These are phyloP conservation scores for Leccinum aurantiacum DNA, from an alignment of 768 basidiomycete genomes.

Conservation along the genomic window DNA sequence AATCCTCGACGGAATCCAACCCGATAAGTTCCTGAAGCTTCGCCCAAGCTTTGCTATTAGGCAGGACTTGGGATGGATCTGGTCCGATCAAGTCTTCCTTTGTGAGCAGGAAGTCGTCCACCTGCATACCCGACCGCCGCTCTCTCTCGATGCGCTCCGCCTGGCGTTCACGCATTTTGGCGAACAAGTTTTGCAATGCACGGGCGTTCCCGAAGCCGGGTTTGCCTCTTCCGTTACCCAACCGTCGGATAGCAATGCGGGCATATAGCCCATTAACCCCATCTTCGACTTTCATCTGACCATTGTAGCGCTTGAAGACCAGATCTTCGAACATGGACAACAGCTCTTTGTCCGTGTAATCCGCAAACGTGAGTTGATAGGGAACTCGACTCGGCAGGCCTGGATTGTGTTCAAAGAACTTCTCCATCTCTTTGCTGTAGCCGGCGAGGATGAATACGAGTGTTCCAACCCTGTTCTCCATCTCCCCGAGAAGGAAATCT, in stretches of 20 bases:
- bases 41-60: constrained; percentile 49
- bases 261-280: constrained; percentile 55
- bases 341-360: constrained; percentile 61
- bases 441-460: constrained; percentile 73
- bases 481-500: constrained; percentile 71
- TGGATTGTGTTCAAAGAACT: constrained; percentile 76
- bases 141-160: constrained; percentile 46
- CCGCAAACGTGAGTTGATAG: constrained; percentile 54
- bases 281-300: constrained; percentile 56
- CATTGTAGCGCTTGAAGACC: constrained; percentile 45
- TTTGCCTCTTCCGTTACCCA: constrained; percentile 58
- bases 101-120: constrained; percentile 53
- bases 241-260: constrained; percentile 56
- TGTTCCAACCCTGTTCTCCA: constrained; percentile 68
- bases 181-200: constrained; percentile 54
- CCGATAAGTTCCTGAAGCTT: constrained; percentile 56
- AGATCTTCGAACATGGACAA: constrained; percentile 51
- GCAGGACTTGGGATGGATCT: constrained; percentile 52
- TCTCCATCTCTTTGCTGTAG: constrained; percentile 73
- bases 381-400: constrained; percentile 69
- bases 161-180: constrained; percentile 51
- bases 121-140: constrained; percentile 38
- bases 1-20: constrained; percentile 55
- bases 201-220: constrained; percentile 72
- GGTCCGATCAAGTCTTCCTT: constrained; percentile 66